Percentiles rank a stretch among this genome's conserved stretches.
These are phyloP conservation scores for Alternaria gaisen DNA, from an alignment of 2,329 filamentous ascomycete species.

Conservation along the genomic window DNA sequence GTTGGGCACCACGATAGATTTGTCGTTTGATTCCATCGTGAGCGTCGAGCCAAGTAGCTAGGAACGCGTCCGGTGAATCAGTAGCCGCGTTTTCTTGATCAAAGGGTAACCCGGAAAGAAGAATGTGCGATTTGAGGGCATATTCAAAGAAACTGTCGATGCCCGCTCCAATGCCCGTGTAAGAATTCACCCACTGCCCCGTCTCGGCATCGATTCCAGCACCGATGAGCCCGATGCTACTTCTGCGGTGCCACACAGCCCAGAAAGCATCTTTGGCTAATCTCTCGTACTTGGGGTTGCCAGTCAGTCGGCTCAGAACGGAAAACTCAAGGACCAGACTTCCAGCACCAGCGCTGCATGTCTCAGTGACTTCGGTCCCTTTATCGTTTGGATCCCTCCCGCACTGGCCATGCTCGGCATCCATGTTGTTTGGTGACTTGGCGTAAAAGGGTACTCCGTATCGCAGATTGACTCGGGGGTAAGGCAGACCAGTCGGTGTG, in stretches of 20 bases:
- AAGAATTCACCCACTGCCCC: conserved; percentile 86
- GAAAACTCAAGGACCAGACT: conserved; percentile 94
- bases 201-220: conserved; percentile 92
- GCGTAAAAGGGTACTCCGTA: conserved; percentile 91
- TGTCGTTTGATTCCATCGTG: conserved; percentile 89
- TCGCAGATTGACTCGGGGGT: conserved; percentile 90
- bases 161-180: conserved; percentile 93
- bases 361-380: conserved; percentile 83
- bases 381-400: conserved; percentile 56
- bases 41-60: conserved; percentile 83
- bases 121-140: conserved; percentile 89
- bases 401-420: conserved; percentile 60
- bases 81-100: conserved; percentile 64
- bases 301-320: conserved; percentile 85
- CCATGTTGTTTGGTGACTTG: conserved; percentile 80
- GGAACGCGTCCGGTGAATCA: conserved; percentile 76
- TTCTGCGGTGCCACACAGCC: conserved; percentile 92
- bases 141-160: conserved; percentile 99
- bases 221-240: conserved; percentile 85
- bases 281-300: conserved; percentile 86
- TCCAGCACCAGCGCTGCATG: conserved; percentile 95
- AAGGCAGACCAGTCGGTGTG: conserved; percentile 89
- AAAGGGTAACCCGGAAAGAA: conserved; percentile 75
- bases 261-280: conserved; percentile 93
- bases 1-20: conserved; percentile 77